Evolutionary conservation across 1,284 basidiomycete genomes (phyloP), one percentile per base, ranked within the genome.

Genomic region (Moesziomyces globuligerus): DNA sequence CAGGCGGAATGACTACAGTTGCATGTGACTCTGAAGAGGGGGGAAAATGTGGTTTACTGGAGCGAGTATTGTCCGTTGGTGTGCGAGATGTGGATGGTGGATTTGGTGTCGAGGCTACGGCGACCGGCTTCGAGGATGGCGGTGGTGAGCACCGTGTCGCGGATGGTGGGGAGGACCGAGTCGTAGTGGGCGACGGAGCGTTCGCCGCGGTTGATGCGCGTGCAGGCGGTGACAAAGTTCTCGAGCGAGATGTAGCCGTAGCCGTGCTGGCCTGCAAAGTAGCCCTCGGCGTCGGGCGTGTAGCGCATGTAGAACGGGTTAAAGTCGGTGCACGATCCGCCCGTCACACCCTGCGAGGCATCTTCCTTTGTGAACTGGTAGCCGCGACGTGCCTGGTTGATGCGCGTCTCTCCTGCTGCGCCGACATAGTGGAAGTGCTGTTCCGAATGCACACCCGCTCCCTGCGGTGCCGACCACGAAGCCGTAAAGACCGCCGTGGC

Each of bases 231-330:
- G 81, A 94, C 86, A 83, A 95, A 95, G 84, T 92, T 94, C 83
- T 94, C 93, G 75, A 95, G 90, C 18, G 91, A 93, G 72, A 94
- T 86, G 82, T 95, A 86, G 88, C 76, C 93, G 83, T 95, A 96
- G 6, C 93, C 93, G 58, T 90, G 88, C 84, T 94, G 93, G 34
- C 92, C 92, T 76, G 94, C 92, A 80, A 95, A 95, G 84, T 91
- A 91, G 13, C 93, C 93, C 58, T 88, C 90, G 83, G 91, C 91
- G 56, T 91, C 92, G 1, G 92, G 92, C 46, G 92, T 91, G 84
- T 95, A 95, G 80, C 94, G 93, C 90, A 94, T 93, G 84, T 94
- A 94, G 88, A 94, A 94, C 18, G 92, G 91, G 84, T 93, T 93
- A 84, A 89, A 90, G 51, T 84, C 85, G 55, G 57, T 58, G 49